These are phyloP conservation scores for Plasmodium gaboni DNA, from an alignment of 169 alveolate species.

Conservation along the genomic window DNA sequence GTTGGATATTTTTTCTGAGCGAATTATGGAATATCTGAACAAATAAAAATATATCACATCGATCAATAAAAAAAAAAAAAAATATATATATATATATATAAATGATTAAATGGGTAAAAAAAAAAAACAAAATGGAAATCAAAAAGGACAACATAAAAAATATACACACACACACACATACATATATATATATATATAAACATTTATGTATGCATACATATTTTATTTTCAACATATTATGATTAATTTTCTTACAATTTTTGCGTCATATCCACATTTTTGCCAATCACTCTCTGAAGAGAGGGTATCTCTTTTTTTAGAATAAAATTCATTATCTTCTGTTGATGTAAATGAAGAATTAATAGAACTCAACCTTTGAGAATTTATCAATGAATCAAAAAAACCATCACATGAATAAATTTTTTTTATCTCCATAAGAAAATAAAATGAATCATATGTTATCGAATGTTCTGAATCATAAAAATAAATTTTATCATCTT, in stretches of 20 bases:
- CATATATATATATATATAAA: neutral
- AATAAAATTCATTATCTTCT: slow-evolving; percentile 23
- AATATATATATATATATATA: neutral
- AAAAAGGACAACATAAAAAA: neutral
- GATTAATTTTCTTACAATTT: slow-evolving; percentile 23
- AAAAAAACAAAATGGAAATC: neutral
- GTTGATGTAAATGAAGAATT: slow-evolving; percentile 66
- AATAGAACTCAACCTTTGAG: slow-evolving; percentile 16
- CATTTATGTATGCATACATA: neutral
- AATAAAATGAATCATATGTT: slow-evolving; percentile 67
- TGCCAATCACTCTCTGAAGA: slow-evolving; percentile 76
- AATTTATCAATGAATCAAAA: slow-evolving; percentile 59
- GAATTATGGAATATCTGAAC: slow-evolving; percentile 57
- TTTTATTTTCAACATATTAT: neutral
- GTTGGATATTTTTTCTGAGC: slow-evolving; percentile 45
- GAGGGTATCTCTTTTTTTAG: slow-evolving; percentile 12
- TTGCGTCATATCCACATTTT: slow-evolving; percentile 73
- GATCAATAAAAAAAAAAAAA: neutral
- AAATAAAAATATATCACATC: neutral
- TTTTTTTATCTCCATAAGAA: slow-evolving; percentile 73
- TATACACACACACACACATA: neutral
- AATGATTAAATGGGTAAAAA: neutral
- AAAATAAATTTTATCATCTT: slow-evolving; percentile 49
- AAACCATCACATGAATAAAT: slow-evolving; percentile 65
- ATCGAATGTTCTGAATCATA: slow-evolving; percentile 59